Evolutionary conservation across 495 filamentous ascomycete genomes (phyloP).

Genomic region (Hypoxylon fuscum): DNA sequence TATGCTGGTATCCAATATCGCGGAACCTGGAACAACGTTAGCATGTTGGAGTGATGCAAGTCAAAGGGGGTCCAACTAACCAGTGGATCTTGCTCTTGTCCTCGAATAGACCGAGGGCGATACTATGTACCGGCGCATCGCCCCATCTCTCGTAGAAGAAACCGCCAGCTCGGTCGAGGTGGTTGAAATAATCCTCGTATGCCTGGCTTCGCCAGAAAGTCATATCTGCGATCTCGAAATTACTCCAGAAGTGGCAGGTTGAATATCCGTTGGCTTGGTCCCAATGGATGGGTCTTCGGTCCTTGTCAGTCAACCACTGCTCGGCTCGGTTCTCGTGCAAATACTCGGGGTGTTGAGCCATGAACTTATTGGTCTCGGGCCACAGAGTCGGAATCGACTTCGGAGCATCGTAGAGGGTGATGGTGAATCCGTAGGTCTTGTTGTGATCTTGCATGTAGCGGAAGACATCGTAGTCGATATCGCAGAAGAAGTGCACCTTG

Average conservation of each 20-base stretch:
- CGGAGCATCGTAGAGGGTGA: slow-evolving; percentile 94
- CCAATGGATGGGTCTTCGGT: slow-evolving; percentile 81
- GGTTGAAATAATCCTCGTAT: slow-evolving; percentile 96
- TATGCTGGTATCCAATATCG: slow-evolving; percentile 98
- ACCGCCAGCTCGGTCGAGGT: slow-evolving; percentile 90
- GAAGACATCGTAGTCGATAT: slow-evolving; percentile 99
- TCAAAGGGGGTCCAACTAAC: slow-evolving; percentile 61
- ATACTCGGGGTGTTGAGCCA: slow-evolving; percentile 84
- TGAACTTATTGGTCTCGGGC: slow-evolving; percentile 91
- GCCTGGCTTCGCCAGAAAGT: slow-evolving; percentile 90
- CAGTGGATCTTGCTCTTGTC: slow-evolving; percentile 93
- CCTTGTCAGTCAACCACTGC: slow-evolving; percentile 83
- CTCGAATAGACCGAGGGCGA: slow-evolving; percentile 93
- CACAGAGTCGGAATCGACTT: slow-evolving; percentile 87
- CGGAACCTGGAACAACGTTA: slow-evolving; percentile 78
- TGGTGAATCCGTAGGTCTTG: slow-evolving; percentile 98
- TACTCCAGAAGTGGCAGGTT: slow-evolving; percentile 99
- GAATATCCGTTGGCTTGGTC: slow-evolving; percentile 87
- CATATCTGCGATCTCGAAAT: slow-evolving; percentile 98
- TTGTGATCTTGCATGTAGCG: slow-evolving; percentile 97
- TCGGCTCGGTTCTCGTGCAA: slow-evolving; percentile 84
- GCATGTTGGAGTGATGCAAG: slow-evolving; percentile 19
- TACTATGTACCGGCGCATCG: slow-evolving; percentile 96
- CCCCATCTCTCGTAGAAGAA: slow-evolving; percentile 99
- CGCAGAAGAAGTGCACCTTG: slow-evolving; percentile 99